phyloP scores from a whole-genome alignment of 176 grass and related monocot species.

The Juncus inflexus region DNA sequence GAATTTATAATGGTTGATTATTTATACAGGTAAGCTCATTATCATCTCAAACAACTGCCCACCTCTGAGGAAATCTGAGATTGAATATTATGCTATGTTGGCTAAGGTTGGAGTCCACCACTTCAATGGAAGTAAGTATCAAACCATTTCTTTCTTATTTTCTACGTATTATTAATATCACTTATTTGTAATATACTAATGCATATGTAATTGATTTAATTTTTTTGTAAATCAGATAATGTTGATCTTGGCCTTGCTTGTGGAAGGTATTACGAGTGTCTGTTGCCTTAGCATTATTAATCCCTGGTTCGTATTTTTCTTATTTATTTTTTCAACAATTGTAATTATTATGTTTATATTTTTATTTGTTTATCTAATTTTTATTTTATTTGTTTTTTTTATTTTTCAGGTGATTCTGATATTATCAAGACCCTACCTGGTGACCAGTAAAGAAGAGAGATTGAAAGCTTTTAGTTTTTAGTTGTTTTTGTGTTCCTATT shows the following conservation, averaged over 20 bases:
- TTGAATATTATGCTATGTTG: constrained; percentile 98
- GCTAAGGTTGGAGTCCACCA: constrained; percentile 88
- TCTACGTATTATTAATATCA: background rate
- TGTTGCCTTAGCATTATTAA: constrained; percentile 96
- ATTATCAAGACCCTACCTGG: constrained; percentile 64
- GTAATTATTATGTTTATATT: background rate
- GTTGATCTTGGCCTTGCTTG: constrained; percentile 96
- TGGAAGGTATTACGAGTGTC: constrained; percentile 84
- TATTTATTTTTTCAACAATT: background rate
- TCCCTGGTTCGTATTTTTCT: constrained; percentile 44
- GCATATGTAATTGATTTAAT: background rate
- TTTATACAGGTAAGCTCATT: constrained; percentile 67
- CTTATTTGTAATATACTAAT: background rate
- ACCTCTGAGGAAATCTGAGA: constrained; percentile 87
- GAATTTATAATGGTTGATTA: background rate
- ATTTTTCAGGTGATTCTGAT: constrained; percentile 82
- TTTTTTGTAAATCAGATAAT: constrained; percentile 48
- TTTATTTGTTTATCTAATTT: background rate
- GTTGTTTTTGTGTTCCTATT: constrained; percentile 17
- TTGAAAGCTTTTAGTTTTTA: background rate
- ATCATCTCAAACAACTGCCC: constrained; percentile 94
- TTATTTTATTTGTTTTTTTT: no score
- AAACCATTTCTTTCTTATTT: background rate
- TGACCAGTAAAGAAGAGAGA: constrained; percentile 50
- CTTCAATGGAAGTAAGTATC: constrained; percentile 90